These are phyloP conservation scores for Aspergillus felis DNA, from an alignment of 2,329 filamentous ascomycete species.

Conservation along the genomic window DNA sequence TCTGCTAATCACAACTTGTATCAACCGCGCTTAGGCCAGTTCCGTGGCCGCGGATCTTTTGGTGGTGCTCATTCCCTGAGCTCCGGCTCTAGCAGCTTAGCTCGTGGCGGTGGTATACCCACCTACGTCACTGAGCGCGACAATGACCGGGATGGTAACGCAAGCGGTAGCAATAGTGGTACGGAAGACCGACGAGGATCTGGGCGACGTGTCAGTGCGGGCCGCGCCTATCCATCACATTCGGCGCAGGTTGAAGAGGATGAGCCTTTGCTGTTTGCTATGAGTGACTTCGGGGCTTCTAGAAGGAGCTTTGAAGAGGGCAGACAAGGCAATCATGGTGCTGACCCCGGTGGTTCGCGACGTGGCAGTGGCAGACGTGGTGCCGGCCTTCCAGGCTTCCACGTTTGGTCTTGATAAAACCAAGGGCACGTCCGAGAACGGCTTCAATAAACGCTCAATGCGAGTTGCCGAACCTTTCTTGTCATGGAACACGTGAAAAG, in stretches of 20 bases:
- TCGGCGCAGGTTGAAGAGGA: constrained; percentile 36
- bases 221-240: constrained; percentile 28
- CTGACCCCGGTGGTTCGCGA: constrained; percentile 28
- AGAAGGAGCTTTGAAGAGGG: constrained; percentile 42
- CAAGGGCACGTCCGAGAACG: background rate
- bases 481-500: background rate
- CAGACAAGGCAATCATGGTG: constrained; percentile 29
- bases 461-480: background rate
- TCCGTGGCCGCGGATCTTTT: constrained; percentile 36
- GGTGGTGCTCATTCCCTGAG: constrained; percentile 36
- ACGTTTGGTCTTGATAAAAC: constrained; percentile 28
- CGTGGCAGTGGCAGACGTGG: constrained; percentile 35
- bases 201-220: constrained; percentile 31
- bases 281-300: constrained; percentile 44
- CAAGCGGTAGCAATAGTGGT: constrained; percentile 39
- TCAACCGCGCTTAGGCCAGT: constrained; percentile 35
- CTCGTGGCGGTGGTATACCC: constrained; percentile 31
- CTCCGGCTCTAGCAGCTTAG: constrained; percentile 39
- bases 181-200: constrained; percentile 34
- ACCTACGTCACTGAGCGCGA: constrained; percentile 34
- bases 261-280: constrained; percentile 43
- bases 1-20: constrained; percentile 33
- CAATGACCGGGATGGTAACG: constrained; percentile 35
- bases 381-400: constrained; percentile 30
- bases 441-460: background rate